These are phyloP conservation scores for Lodderomyces theae DNA, from an alignment of 1,139 yeast species.

Conservation along the genomic window DNA sequence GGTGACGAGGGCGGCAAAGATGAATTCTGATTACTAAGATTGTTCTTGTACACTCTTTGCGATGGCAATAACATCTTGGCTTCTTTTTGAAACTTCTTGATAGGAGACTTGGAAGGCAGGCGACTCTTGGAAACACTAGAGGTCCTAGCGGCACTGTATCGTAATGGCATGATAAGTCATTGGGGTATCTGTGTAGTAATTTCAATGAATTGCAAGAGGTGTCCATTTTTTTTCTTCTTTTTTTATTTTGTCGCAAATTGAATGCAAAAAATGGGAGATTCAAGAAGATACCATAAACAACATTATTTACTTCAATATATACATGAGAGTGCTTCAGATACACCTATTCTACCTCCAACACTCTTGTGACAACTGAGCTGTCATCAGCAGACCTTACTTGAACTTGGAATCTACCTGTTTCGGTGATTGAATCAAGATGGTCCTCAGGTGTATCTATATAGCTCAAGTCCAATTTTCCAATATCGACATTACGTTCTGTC, in stretches of 20 bases:
- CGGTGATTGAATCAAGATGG: slow-evolving; percentile 20
- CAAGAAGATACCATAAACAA: not conserved
- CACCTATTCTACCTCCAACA: slow-evolving; percentile 12
- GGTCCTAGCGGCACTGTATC: slow-evolving; percentile 44
- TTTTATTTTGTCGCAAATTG: not conserved
- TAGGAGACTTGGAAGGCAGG: slow-evolving; percentile 22
- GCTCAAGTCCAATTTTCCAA: slow-evolving; percentile 16
- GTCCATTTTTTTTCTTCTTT: not conserved
- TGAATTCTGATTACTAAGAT: slow-evolving; percentile 10
- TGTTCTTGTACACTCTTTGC: slow-evolving; percentile 24
- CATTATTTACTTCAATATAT: not conserved
- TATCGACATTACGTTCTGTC: slow-evolving; percentile 22
- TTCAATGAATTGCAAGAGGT: too few relatives aligned
- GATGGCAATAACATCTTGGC: slow-evolving; percentile 28
- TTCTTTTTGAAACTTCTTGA: slow-evolving; percentile 23
- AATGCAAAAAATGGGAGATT: not conserved
- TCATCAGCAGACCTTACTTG: slow-evolving; percentile 25
- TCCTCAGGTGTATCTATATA: slow-evolving; percentile 14
- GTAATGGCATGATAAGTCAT: slow-evolving; percentile 14
- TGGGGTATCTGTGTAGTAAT: too few relatives aligned
- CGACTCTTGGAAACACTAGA: slow-evolving; percentile 24
- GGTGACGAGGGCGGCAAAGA: slow-evolving; percentile 5
- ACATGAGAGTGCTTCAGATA: not conserved
- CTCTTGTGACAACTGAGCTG: slow-evolving; percentile 10
- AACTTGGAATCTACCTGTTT: slow-evolving; percentile 33